Base-by-base conservation (phyloP, 2,329 filamentous ascomycete species). In the Sarocladium brachiariae region DNA sequence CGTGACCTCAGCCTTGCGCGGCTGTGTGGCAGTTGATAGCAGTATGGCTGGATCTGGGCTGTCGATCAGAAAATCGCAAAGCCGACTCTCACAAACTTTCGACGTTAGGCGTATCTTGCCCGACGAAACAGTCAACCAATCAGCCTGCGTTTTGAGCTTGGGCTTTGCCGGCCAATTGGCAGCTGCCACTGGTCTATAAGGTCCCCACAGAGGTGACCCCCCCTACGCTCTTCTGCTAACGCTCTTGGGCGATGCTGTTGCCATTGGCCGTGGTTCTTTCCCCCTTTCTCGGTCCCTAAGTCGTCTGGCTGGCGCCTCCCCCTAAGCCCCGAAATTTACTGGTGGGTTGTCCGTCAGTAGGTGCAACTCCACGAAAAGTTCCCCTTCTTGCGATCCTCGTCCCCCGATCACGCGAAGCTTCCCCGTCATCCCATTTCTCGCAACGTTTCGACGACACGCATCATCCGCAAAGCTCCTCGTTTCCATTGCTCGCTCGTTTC, bases 291-390 rank as follows among this genome's bases (percentile, higher is more conserved):
- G 54, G 62, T 59, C 67, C 68, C 65, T 69, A 66, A 63, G 39
- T 27, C 37, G 18, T 49, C 23, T 30, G 4, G 25, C 43, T 31
- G 43, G 43, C 43, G 14, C 25, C 59, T 64, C 59, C 61, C 61
- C 57, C 57, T 18, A 35, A 61, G 61, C 56, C 68, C 59, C 66
- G 71, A 75, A 76, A 75, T 75, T n/a, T 76, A 70, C 71, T 69
- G 63, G 66, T 68, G 71, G 65, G 24, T 19, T 18, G 43, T n/a
- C 27, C 27, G 43, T 25, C 43, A 16, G 43, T 64, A 66, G 67
- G 64, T 64, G 65, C 62, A 61, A 51, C 60, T 61, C 63, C 62
- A 62, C 63, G 59, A 67, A 67, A 70, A 69, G 64, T 69, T 66
- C 64, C 67, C 63, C 65, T 60, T 64, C 63, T 25, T 49, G 46